Evolutionary conservation across 1,139 yeast genomes (phyloP).

Genomic region (Geotrichum citri-aurantii): DNA sequence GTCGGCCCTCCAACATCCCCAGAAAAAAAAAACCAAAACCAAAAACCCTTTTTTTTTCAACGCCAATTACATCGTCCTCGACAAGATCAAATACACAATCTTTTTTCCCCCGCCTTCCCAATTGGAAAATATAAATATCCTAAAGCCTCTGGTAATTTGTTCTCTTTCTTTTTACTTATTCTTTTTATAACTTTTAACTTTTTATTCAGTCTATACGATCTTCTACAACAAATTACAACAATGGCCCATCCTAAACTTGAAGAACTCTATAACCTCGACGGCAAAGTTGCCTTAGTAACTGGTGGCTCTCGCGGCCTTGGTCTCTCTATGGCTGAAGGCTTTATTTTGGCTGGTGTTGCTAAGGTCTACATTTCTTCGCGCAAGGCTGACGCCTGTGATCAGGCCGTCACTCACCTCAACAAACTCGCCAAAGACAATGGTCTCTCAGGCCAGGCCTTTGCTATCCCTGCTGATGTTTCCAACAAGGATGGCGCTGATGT

Average conservation of each 20-base stretch:
- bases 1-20: too few relatives aligned
- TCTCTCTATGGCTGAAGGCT: conserved; percentile 59
- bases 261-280: conserved; percentile 42
- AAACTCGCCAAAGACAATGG: conserved; percentile 42
- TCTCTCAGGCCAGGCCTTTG: conserved; percentile 42
- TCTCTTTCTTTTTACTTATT: not conserved
- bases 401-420: conserved; percentile 51
- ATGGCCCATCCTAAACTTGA: conserved; percentile 15
- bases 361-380: conserved; percentile 63
- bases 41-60: too few relatives aligned
- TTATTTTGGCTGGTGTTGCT: conserved; percentile 58
- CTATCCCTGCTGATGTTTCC: conserved; percentile 60
- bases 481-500: conserved; percentile 46
- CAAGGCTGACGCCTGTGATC: conserved; percentile 57
- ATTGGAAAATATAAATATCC: too few relatives aligned
- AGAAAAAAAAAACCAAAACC: too few relatives aligned
- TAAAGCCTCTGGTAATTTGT: too few relatives aligned
- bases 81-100: not conserved
- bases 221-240: not conserved
- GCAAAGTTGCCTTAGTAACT: conserved; percentile 67
- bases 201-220: not conserved
- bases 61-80: too few relatives aligned
- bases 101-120: not conserved
- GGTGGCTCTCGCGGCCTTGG: conserved; percentile 80
- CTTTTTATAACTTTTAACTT: not conserved